phyloP scores from a whole-genome alignment of 306 rosid genomes.

The Vigna hirtella region DNA sequence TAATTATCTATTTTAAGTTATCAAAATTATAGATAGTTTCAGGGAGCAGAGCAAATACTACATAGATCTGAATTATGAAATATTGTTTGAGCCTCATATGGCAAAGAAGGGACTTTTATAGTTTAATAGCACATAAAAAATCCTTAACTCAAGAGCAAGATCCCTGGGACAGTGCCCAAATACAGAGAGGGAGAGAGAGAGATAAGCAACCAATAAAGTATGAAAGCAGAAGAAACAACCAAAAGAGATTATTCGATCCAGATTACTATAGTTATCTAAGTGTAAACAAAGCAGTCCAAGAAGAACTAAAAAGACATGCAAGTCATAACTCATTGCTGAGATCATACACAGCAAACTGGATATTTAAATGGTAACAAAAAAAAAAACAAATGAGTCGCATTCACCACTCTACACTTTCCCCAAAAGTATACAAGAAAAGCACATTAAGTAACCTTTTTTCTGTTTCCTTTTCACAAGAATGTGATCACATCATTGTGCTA shows the following conservation, averaged over 20 bases:
- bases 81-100: not conserved
- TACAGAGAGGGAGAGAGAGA: not conserved
- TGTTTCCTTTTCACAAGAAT: not conserved
- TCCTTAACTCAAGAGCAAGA: constrained; percentile 10
- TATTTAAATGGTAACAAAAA: constrained; percentile 8
- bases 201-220: constrained; percentile 1
- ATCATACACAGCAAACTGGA: not conserved
- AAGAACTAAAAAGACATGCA: not conserved
- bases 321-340: constrained; percentile 10
- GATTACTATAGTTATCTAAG: not conserved
- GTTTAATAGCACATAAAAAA: not conserved
- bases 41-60: not conserved
- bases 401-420: constrained; percentile 31
- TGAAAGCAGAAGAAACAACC: constrained; percentile 35
- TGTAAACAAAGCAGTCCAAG: constrained; percentile 7
- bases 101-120: not conserved
- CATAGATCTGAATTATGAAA: constrained; percentile 8
- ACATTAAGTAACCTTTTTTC: not conserved
- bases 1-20: not conserved
- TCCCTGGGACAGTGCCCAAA: not conserved
- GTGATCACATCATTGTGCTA: constrained; percentile 34
- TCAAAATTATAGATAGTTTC: not conserved
- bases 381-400: constrained; percentile 1
- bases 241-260: constrained; percentile 14
- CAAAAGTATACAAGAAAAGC: not conserved